Evolutionary conservation across 1,139 yeast species (phyloP).

Genomic region (Meyerozyma carpophila): DNA sequence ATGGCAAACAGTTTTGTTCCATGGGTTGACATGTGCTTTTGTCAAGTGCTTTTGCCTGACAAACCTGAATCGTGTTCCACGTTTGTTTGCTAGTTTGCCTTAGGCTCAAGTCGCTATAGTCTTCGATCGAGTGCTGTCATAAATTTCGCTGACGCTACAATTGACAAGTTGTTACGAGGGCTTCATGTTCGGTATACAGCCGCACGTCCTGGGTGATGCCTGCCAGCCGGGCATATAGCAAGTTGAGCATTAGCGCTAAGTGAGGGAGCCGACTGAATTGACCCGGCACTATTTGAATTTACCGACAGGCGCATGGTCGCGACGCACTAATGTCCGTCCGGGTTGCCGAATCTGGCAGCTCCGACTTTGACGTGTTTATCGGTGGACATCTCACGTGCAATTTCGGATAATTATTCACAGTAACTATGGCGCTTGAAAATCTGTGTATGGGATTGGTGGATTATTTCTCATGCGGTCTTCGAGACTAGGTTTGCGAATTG

Average conservation of each 20-base stretch:
- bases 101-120: background rate
- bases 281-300: no score
- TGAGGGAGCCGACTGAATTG: no score
- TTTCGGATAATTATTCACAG: slow-evolving; percentile 5
- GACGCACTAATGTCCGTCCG: slow-evolving; percentile 16
- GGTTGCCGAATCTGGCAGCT: background rate
- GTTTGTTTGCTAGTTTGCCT: background rate
- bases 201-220: no score
- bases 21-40: background rate
- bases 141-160: background rate
- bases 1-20: background rate
- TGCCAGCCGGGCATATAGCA: no score
- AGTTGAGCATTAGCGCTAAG: no score
- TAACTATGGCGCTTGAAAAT: background rate
- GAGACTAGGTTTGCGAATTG: no score
- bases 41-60: background rate
- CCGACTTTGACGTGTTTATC: slow-evolving; percentile 15
- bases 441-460: no score
- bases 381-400: slow-evolving; percentile 26
- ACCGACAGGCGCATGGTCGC: no score
- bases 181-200: no score
- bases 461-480: no score
- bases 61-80: background rate
- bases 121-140: background rate
- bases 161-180: no score